Base-by-base conservation (phyloP, 2,329 filamentous ascomycete genomes). In the Alternaria consortialis region DNA sequence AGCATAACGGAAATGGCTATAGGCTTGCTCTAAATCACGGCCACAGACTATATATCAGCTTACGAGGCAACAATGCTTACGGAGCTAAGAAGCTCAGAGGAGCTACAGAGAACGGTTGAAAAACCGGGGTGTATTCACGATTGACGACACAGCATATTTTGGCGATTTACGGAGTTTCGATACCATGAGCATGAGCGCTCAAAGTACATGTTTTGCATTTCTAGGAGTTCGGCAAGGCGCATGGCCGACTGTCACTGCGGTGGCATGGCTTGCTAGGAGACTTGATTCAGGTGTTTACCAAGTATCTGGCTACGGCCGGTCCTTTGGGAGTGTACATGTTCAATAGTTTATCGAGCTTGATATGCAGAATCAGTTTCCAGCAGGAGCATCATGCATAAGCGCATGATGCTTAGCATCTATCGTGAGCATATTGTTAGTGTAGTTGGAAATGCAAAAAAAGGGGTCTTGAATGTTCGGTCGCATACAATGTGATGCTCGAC, bases 131-230 rank as follows among this genome's bases (percentile, higher is more conserved):
- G 37, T 23, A 47, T 52, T 73, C 58, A 74, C 64, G 71, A 71
- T 55, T 63, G 57, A 62, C 61, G 60, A 63, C 29, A 48, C 40
- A 57, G 58, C 53, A 60, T 60, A 57, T 47, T 55, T 65, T 59
- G 65, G 60, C 56, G 58, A 57, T 53, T 63, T 62, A 57, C 46
- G 70, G 70, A 62, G 64, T 68, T 67, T 62, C 61, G 58, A 63
- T 68, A 68, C 63, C 68, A 70, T 53, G 63, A 58, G 64, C 62
- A 58, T 47, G 40, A 52, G 42, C 37, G 50, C 50, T 59, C 39
- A 51, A 31, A 60, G 53, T 61, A 66, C 54, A 58, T 58, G 12
- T 42, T 29, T 23, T 58, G 58, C 58, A 61, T 61, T 61, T 53
- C 25, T 37, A 59, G 68, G 69, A 63, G 69, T 72, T 70, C 56